These are phyloP conservation scores for Monoraphidium neglectum DNA, from an alignment of 139 green algal species.

Conservation along the genomic window DNA sequence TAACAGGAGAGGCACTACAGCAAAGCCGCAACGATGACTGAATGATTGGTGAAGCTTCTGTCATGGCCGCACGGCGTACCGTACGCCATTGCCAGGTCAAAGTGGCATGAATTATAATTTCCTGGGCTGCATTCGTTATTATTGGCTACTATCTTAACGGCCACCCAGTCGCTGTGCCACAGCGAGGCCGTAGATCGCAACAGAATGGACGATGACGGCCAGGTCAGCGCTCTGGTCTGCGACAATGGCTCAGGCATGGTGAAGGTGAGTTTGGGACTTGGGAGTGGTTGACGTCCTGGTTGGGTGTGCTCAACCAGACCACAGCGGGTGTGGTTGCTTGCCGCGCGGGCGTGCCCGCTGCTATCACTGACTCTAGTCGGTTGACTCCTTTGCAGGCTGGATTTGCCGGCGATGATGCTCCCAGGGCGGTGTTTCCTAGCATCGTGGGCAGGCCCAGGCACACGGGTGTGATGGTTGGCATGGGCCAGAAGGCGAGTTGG, in stretches of 20 bases:
- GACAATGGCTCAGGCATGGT: conserved; percentile 99
- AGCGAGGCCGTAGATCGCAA: background rate
- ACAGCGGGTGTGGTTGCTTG: too few species aligned
- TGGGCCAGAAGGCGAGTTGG: conserved; percentile 67
- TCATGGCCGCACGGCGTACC: too few species aligned
- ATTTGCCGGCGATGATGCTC: conserved; percentile 97
- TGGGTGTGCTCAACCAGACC: too few species aligned
- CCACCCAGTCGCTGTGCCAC: background rate
- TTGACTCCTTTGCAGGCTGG: conserved; percentile 55
- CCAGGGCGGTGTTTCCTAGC: conserved; percentile 94
- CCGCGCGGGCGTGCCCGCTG: too few species aligned
- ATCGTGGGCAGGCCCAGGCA: conserved; percentile 96
- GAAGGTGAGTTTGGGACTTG: conserved; percentile 59
- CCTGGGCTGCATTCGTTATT: too few species aligned
- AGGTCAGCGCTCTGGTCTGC: conserved; percentile 94
- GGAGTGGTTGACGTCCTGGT: too few species aligned
- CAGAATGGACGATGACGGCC: conserved; percentile 84
- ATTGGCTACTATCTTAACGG: too few species aligned
- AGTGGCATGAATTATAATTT: too few species aligned
- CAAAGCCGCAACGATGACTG: too few species aligned
- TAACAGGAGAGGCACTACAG: too few species aligned
- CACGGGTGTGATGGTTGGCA: conserved; percentile 93
- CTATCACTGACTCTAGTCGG: background rate
- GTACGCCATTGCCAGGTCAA: too few species aligned
- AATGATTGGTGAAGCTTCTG: too few species aligned